Evolutionary conservation across 208 protist genomes (phyloP).

Genomic region (Leishmania gerbilli): DNA sequence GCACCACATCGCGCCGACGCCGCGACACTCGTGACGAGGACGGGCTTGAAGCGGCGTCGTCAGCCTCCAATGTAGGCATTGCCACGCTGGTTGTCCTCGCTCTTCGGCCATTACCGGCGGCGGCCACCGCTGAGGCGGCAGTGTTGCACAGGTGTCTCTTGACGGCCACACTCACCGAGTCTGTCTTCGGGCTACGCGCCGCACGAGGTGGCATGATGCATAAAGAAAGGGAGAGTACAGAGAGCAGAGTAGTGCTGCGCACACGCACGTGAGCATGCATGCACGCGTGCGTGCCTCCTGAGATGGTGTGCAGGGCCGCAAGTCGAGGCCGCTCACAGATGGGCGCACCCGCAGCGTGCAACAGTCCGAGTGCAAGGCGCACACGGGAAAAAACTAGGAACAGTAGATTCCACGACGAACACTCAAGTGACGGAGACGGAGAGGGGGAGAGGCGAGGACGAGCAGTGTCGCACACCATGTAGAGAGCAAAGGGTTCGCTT

Average conservation of each 20-base stretch:
- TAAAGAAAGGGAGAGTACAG: neutral
- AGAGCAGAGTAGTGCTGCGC: neutral
- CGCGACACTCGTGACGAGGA: conserved; percentile 30
- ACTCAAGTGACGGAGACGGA: neutral
- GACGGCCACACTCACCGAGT: conserved; percentile 21
- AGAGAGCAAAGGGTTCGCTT: neutral
- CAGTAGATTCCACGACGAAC: neutral
- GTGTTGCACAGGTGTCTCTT: conserved; percentile 19
- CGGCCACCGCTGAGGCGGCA: neutral
- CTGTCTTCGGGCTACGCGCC: conserved; percentile 8
- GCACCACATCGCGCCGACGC: conserved; percentile 21
- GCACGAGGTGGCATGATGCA: conserved; percentile 25
- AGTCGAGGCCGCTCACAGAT: neutral
- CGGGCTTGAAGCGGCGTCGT: neutral
- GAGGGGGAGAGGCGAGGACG: neutral
- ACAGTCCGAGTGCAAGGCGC: neutral
- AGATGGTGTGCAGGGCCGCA: neutral
- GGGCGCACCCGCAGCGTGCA: neutral
- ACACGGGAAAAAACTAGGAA: too few relatives aligned
- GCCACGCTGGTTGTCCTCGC: neutral
- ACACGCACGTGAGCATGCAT: neutral
- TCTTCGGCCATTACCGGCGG: neutral
- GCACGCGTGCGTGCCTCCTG: neutral
- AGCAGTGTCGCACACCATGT: neutral
- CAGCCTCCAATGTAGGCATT: neutral